Conservation (phyloP, 2,329 filamentous ascomycete species). For the Penicillium concentricum region DNA sequence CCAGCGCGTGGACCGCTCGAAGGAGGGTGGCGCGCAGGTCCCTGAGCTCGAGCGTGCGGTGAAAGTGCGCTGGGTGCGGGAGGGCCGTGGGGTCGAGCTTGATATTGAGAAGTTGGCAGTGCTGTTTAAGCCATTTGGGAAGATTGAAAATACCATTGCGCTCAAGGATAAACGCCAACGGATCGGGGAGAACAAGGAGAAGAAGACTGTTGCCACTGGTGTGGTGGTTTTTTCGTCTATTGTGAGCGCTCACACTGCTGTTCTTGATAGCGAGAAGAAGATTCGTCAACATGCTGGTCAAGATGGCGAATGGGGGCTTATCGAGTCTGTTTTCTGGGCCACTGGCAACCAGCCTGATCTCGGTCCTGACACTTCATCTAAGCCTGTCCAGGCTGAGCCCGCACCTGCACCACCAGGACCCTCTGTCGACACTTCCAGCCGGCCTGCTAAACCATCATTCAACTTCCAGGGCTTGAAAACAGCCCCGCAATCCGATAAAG, state of each 20-base stretch:
- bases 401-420: not conserved
- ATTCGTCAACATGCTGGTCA: conserved; percentile 24
- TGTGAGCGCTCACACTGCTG: conserved; percentile 57
- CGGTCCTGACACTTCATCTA: conserved; percentile 17
- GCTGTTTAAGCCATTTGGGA: conserved; percentile 56
- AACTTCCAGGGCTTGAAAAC: conserved; percentile 37
- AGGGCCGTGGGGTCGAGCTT: conserved; percentile 47
- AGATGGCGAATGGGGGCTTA: conserved; percentile 45
- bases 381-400: conserved; percentile 22
- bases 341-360: conserved; percentile 54
- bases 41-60: conserved; percentile 58
- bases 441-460: conserved; percentile 29
- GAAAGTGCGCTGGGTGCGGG: conserved; percentile 56
- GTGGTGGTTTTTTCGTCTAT: conserved; percentile 59
- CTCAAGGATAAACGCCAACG: conserved; percentile 58
- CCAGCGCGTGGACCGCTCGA: conserved; percentile 35
- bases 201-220: conserved; percentile 52
- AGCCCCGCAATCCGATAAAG: conserved; percentile 30
- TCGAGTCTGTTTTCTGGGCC: conserved; percentile 58
- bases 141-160: conserved; percentile 55
- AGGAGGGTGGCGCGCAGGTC: conserved; percentile 43
- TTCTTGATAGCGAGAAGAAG: conserved; percentile 50
- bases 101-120: conserved; percentile 48
- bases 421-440: conserved; percentile 5
- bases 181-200: conserved; percentile 50